phyloP scores from a whole-genome alignment of 352 stramenopile species.

The Globisporangium splendens region DNA sequence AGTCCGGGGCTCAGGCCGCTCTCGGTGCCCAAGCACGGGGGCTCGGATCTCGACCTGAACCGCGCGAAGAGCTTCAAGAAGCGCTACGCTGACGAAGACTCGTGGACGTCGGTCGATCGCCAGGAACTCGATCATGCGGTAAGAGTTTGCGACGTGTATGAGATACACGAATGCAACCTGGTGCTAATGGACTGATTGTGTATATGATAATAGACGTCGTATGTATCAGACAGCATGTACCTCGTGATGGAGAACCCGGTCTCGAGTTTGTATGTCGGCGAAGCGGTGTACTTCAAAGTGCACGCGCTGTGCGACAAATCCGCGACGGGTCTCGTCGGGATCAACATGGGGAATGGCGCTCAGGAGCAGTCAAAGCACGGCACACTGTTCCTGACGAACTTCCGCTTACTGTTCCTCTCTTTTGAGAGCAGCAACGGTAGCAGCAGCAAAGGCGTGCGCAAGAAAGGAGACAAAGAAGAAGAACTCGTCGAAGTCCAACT shows the following conservation, averaged over 20 bases:
- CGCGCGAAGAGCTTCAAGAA: conserved; percentile 17
- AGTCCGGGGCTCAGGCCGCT: conserved; percentile 4
- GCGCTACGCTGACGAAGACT: conserved; percentile 66
- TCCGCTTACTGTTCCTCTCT: conserved; percentile 66
- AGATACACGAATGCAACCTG: background rate
- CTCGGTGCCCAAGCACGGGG: background rate
- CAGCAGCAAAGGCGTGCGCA: too few species aligned
- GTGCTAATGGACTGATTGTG: conserved; percentile 8
- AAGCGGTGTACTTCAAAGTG: conserved; percentile 71
- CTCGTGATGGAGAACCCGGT: conserved; percentile 66
- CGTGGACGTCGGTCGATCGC: conserved; percentile 79
- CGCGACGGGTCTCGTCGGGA: conserved; percentile 32
- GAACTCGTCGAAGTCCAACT: conserved; percentile 65
- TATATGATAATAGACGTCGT: conserved; percentile 35
- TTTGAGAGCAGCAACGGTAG: conserved; percentile 30
- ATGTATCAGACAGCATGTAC: conserved; percentile 80
- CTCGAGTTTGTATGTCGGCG: conserved; percentile 49
- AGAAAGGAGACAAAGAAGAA: conserved; percentile 15
- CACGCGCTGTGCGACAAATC: conserved; percentile 68
- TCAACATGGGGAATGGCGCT: conserved; percentile 12
- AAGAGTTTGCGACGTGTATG: conserved; percentile 2
- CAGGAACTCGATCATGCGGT: conserved; percentile 79
- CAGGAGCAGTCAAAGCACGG: conserved; percentile 33
- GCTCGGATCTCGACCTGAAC: conserved; percentile 1
- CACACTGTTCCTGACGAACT: conserved; percentile 74